Evolutionary conservation across 2,329 filamentous ascomycete species (phyloP).

Genomic region (Geosmithia morbida): DNA sequence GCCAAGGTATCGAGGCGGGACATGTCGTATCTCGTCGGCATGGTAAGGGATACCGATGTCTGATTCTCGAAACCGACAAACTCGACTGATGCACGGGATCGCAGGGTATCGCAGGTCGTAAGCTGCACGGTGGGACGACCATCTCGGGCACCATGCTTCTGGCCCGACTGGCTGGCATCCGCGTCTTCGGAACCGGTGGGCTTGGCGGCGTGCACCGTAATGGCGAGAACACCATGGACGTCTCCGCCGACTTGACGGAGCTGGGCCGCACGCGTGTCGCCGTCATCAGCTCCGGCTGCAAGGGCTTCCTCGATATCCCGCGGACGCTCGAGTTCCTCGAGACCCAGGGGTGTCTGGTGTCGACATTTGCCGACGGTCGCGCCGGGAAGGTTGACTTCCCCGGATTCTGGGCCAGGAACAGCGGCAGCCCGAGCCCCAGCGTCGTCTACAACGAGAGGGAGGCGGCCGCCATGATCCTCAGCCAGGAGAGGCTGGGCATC

Average conservation of each 20-base stretch:
- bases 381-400: constrained; percentile 67
- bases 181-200: constrained; percentile 87
- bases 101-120: constrained; percentile 49
- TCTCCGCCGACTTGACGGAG: constrained; percentile 91
- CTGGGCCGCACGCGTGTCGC: constrained; percentile 79
- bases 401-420: constrained; percentile 84
- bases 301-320: constrained; percentile 88
- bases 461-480: constrained; percentile 77
- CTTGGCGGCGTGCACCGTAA: constrained; percentile 89
- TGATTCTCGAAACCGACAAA: neutral
- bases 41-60: constrained; percentile 34
- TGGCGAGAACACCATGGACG: constrained; percentile 74
- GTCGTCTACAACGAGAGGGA: constrained; percentile 63
- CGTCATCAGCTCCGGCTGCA: constrained; percentile 82
- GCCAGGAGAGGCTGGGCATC: constrained; percentile 58
- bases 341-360: constrained; percentile 64
- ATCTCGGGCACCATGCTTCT: constrained; percentile 89
- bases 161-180: constrained; percentile 74
- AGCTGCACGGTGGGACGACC: constrained; percentile 79
- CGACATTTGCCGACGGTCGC: constrained; percentile 78
- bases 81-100: neutral
- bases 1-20: constrained; percentile 81
- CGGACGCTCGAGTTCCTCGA: constrained; percentile 70
- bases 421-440: constrained; percentile 64
- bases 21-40: constrained; percentile 64